Conservation (phyloP, 768 basidiomycete genomes). For the Leccinum olivaceopallidum region DNA sequence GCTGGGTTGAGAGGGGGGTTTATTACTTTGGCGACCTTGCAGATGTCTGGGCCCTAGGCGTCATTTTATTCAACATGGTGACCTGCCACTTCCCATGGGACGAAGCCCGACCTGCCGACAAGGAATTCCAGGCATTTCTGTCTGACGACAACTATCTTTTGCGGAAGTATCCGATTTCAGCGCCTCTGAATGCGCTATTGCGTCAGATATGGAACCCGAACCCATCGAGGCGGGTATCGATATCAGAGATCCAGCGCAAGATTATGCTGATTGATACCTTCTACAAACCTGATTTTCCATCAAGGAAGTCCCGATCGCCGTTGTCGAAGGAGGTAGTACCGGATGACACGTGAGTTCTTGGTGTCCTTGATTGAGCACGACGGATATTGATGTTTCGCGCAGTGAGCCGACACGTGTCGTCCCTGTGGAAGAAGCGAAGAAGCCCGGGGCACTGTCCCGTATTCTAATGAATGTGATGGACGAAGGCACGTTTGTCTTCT, state of each 20-base stretch:
- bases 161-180: conserved; percentile 10
- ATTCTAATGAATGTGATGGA: too few species aligned
- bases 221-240: conserved; percentile 4
- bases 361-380: too few species aligned
- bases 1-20: conserved; percentile 43
- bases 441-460: too few species aligned
- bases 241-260: conserved; percentile 10
- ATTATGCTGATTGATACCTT: conserved; percentile 18
- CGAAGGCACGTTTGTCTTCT: too few species aligned
- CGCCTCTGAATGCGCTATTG: background rate
- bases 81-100: conserved; percentile 42
- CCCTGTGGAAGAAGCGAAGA: too few species aligned
- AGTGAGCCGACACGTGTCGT: too few species aligned
- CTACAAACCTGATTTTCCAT: conserved; percentile 3
- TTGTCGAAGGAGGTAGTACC: too few species aligned
- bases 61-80: conserved; percentile 85
- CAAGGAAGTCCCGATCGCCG: too few species aligned
- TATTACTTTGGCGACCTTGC: conserved; percentile 23
- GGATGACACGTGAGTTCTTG: too few species aligned
- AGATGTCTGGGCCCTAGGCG: conserved; percentile 73
- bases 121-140: conserved; percentile 8
- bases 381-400: too few species aligned
- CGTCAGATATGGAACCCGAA: conserved; percentile 15
- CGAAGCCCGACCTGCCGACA: conserved; percentile 8
- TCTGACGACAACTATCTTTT: background rate